Percentiles rank a stretch among this genome's conserved stretches.
Evolutionary conservation across 208 protist species (phyloP).

Genomic region (Trypanosoma platydactyli): DNA sequence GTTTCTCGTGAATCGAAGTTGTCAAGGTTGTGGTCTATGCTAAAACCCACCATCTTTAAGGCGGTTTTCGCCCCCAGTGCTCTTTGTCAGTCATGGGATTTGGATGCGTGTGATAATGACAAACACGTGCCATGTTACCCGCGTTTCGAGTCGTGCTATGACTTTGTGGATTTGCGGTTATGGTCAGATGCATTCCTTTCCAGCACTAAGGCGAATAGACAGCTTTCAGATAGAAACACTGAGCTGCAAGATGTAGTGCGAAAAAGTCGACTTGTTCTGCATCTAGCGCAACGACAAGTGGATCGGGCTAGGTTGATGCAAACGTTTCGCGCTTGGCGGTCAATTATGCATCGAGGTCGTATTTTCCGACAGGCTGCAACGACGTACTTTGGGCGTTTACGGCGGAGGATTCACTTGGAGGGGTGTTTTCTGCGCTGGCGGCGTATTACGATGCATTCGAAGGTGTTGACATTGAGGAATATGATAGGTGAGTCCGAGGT

Average conservation of each 20-base stretch:
- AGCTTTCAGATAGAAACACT: constrained; percentile 35
- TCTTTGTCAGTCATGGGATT: neutral
- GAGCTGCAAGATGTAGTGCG: constrained; percentile 45
- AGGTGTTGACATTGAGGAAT: constrained; percentile 6
- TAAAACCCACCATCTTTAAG: constrained; percentile 64
- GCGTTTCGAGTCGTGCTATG: constrained; percentile 27
- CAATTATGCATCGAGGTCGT: constrained; percentile 30
- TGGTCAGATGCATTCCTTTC: constrained; percentile 65
- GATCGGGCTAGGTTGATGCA: constrained; percentile 30
- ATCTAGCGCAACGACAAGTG: constrained; percentile 43
- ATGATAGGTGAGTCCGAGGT: constrained; percentile 29
- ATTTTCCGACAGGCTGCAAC: constrained; percentile 34
- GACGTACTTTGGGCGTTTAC: constrained; percentile 35
- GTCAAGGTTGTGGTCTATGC: constrained; percentile 48
- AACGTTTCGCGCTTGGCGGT: constrained; percentile 59
- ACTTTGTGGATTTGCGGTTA: constrained; percentile 53
- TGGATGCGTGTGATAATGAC: neutral
- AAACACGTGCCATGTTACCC: neutral
- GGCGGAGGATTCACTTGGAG: constrained; percentile 42
- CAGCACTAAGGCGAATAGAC: constrained; percentile 34
- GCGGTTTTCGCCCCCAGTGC: constrained; percentile 55
- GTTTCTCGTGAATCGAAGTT: constrained; percentile 50
- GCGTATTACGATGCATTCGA: constrained; percentile 40
- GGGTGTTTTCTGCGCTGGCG: constrained; percentile 73
- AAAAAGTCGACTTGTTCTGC: constrained; percentile 50